Base-by-base conservation (phyloP, 306 rosid species). In the Sphenostylis stenocarpa region DNA sequence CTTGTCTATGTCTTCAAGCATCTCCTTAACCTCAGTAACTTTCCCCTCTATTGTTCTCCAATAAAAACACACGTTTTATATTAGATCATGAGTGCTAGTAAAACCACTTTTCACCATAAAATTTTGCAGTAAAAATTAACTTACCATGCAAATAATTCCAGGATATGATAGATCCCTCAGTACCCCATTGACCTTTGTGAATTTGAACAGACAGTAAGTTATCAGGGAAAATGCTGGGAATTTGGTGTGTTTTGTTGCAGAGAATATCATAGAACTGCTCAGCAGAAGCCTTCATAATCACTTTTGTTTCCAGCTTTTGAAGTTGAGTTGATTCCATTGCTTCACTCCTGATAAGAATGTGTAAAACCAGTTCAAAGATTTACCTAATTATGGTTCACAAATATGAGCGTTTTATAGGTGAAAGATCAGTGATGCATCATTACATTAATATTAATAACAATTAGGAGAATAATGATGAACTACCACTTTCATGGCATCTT, bases 1-100 rank as follows among this genome's bases (percentile, higher is more conserved):
- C 5, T 26, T 78, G 55, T 87, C 88, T 29, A 84, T 24, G 20
- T 79, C 82, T 76, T 85, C 87, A 12, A 87, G 21, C 38, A 55
- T 2, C 28, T 87, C 80, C 78, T 84, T 89, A 3, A 65, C 55
- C 6, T 77, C 83, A 5, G 60, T 31, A 1, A 78, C 29, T 45
- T 87, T 75, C 4, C 91, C 91, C 51, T 78, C 88, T 86, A 6
- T 38, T 44, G 39, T 60, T 38, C 11, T 36, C 41, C 11, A 36
- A 36, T 26, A 2, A 36, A 36, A 36, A 36, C 41, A 36, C 41
- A 36, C 11, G 8, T 34, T 34, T 34, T 36, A 36, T 26, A 1
- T 26, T 26, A 26, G 28, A 26, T 26, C 28, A n/a, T n/a, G n/a
- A n/a, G n/a, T n/a, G n/a, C n/a, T n/a, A n/a, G n/a, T n/a, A n/a